Percentiles rank a stretch among this genome's conserved stretches.
Conservation (phyloP, 352 stramenopile genomes). For the Phytophthora sp. region DNA sequence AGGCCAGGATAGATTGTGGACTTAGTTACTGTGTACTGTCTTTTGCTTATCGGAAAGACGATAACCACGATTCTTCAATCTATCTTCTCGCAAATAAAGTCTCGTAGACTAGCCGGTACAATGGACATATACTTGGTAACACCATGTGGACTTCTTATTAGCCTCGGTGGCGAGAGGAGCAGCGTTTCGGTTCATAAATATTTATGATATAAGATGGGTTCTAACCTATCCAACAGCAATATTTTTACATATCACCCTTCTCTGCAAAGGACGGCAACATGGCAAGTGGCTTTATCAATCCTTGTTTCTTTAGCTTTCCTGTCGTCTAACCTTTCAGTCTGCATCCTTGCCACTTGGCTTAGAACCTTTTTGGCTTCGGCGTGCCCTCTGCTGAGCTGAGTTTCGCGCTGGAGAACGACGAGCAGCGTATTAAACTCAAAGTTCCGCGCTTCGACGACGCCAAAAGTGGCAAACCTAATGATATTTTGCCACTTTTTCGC, state of each 20-base stretch:
- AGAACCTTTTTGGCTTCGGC: conserved; percentile 70
- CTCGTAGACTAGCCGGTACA: conserved; percentile 8
- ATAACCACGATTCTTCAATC: conserved; percentile 4
- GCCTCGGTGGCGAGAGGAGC: too few relatives aligned
- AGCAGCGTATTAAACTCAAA: conserved; percentile 33
- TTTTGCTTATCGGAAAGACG: neutral
- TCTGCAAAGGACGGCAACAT: too few relatives aligned
- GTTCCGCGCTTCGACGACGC: conserved; percentile 26
- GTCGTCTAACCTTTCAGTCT: neutral
- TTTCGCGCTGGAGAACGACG: conserved; percentile 44
- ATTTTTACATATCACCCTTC: too few relatives aligned
- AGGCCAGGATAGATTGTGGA: too few relatives aligned
- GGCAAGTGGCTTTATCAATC: conserved; percentile 5
- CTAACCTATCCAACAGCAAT: neutral
- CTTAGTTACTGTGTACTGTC: too few relatives aligned
- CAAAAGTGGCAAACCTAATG: conserved; percentile 36
- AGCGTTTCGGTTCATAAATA: too few relatives aligned
- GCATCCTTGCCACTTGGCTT: neutral
- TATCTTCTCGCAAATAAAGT: too few relatives aligned
- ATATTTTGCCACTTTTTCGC: conserved; percentile 65
- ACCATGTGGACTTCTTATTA: too few relatives aligned
- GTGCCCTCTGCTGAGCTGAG: conserved; percentile 44
- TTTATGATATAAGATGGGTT: neutral
- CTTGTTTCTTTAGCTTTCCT: neutral
- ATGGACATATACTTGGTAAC: conserved; percentile 4